phyloP scores from a whole-genome alignment of 441 rosid genomes.

The Gossypium gossypioides region DNA sequence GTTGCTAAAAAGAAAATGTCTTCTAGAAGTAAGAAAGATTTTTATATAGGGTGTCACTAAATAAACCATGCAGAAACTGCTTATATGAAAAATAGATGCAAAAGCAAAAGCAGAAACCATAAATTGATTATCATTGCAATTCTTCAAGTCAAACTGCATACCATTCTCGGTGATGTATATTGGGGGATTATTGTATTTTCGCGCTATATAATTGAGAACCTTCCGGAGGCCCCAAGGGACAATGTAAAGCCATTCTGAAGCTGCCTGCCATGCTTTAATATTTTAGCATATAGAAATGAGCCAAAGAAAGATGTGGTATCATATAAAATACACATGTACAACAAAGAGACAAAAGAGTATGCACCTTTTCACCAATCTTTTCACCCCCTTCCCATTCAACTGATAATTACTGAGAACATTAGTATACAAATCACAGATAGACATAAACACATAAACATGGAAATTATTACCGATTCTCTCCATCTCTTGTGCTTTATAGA shows the following conservation, averaged over 20 bases:
- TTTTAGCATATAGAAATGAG: slow-evolving; percentile 11
- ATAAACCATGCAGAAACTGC: not conserved
- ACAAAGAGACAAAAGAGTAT: not conserved
- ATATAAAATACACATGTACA: not conserved
- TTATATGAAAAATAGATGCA: not conserved
- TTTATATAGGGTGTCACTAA: not conserved
- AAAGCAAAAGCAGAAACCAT: not conserved
- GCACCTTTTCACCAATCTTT: slow-evolving; percentile 54
- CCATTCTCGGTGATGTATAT: slow-evolving; percentile 60
- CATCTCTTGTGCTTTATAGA: slow-evolving; percentile 37
- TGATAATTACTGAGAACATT: slow-evolving; percentile 18
- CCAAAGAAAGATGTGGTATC: not conserved
- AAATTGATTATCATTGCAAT: not conserved
- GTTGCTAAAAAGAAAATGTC: not conserved
- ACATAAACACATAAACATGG: not conserved
- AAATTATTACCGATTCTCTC: slow-evolving; percentile 35
- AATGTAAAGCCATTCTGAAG: slow-evolving; percentile 58
- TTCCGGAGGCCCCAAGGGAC: slow-evolving; percentile 66
- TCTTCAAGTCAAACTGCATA: slow-evolving; percentile 14
- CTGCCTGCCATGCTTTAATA: slow-evolving; percentile 42
- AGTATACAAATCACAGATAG: not conserved
- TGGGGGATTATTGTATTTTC: slow-evolving; percentile 36
- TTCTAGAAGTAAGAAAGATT: not conserved
- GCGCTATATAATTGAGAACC: slow-evolving; percentile 36
- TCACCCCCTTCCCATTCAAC: slow-evolving; percentile 60